phyloP scores from a whole-genome alignment of 163 green algal species.

The Scenedesmus sp. region DNA sequence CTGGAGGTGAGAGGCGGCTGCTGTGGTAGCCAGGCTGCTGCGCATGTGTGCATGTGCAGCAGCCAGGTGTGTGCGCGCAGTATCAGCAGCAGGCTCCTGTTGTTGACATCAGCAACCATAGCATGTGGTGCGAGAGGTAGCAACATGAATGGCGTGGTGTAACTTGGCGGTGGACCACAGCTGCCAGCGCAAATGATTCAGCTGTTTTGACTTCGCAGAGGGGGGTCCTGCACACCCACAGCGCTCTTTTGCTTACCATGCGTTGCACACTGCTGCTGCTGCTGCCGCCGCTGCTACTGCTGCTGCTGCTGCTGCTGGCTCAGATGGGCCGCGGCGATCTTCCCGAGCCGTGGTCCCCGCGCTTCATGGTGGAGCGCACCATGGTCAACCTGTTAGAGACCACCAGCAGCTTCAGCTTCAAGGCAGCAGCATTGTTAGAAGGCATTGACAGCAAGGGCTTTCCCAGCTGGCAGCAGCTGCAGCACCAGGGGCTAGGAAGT shows the following conservation, averaged over 20 bases:
- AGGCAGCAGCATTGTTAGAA: conserved; percentile 43
- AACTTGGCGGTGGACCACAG: too few species aligned
- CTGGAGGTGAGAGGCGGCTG: conserved; percentile 12
- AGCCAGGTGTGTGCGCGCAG: too few species aligned
- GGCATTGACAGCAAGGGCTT: conserved; percentile 17
- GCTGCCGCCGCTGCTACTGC: not conserved
- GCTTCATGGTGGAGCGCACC: conserved; percentile 29
- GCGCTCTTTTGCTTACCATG: not conserved
- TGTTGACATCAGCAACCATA: too few species aligned
- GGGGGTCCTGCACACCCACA: not conserved
- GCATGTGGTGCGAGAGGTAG: too few species aligned
- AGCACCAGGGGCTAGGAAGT: not conserved
- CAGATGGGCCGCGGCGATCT: not conserved
- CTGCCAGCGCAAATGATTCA: too few species aligned
- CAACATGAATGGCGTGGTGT: too few species aligned
- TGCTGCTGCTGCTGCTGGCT: conserved; percentile 11
- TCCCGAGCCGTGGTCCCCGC: conserved; percentile 33
- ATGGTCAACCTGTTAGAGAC: conserved; percentile 40
- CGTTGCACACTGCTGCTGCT: not conserved
- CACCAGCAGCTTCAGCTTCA: conserved; percentile 48
- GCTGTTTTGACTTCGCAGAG: too few species aligned
- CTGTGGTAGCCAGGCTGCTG: not conserved
- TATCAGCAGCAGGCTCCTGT: too few species aligned
- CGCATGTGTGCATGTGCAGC: not conserved
- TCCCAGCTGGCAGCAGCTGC: conserved; percentile 33